Evolutionary conservation across 208 protist genomes (phyloP), one percentile per base, ranked within the genome.

Genomic region (Crithidia fasciculata): DNA sequence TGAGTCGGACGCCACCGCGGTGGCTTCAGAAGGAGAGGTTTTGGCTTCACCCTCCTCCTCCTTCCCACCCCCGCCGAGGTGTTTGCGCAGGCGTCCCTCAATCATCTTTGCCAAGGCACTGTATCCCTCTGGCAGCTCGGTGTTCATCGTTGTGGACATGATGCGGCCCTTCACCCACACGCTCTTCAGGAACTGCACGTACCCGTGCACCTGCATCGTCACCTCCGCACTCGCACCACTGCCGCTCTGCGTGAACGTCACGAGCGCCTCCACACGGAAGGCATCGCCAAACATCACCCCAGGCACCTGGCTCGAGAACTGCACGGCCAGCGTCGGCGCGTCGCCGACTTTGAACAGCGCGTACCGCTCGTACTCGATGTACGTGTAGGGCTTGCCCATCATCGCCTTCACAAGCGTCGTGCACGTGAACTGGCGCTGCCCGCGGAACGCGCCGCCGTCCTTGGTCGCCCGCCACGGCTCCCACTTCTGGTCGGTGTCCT

Each of bases 351-450:
- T 89, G 74, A 87, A 63, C 50, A 92, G 76, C 6, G 82, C 83
- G 64, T 89, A 92, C 37, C 85, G 80, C 65, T 92, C 76, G 69
- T 89, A 90, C 75, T 92, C 83, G 53, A 75, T 80, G 66, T 81
- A 88, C 36, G 61, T 41, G 74, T 83, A 92, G 18, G 66, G 63
- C 73, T 88, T 89, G 57, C 62, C 68, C 74, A 89, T 78, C 76
- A 89, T 74, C 68, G 80, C 80, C 72, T 82, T 85, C 65, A 89
- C 77, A 40, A 81, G 65, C 45, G 85, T 90, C 68, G 72, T 86
- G 72, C 84, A 90, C 44, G 66, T 81, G 50, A 90, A 87, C 54
- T 72, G 36, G 54, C 87, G 81, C 74, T 89, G 84, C 16, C 87
- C 87, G 56, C 77, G 76, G 74, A 84, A 90, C 49, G 44, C 19